These are phyloP conservation scores for Synchytrium microbalum DNA, from an alignment of 371 early-diverging fungal genomes.

Conservation along the genomic window DNA sequence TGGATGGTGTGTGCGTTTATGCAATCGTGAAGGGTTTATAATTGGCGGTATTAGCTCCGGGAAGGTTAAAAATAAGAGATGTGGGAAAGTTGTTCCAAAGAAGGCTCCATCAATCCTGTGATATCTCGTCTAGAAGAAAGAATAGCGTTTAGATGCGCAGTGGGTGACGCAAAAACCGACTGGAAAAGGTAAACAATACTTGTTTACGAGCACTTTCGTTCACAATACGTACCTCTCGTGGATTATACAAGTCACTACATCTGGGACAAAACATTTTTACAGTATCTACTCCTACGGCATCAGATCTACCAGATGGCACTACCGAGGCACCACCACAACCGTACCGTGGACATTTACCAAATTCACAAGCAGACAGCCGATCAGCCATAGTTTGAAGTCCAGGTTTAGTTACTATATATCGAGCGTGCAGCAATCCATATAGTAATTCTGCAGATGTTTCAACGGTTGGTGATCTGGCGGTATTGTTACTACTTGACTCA, in stretches of 20 bases:
- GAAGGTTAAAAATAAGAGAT: constrained; percentile 89
- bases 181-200: background rate
- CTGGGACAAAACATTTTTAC: constrained; percentile 90
- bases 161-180: background rate
- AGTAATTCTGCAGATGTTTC: constrained; percentile 42
- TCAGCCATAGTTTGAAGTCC: constrained; percentile 89
- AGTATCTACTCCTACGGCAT: constrained; percentile 68
- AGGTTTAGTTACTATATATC: constrained; percentile 80
- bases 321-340: constrained; percentile 77
- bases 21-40: constrained; percentile 2
- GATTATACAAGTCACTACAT: constrained; percentile 93
- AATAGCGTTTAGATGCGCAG: background rate
- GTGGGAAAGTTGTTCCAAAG: constrained; percentile 96
- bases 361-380: constrained; percentile 79
- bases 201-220: background rate
- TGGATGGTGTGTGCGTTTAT: constrained; percentile 9
- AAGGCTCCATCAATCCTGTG: constrained; percentile 88
- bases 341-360: constrained; percentile 92
- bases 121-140: constrained; percentile 25
- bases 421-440: constrained; percentile 89
- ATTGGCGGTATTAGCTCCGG: constrained; percentile 65
- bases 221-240: constrained; percentile 43
- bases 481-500: constrained; percentile 33
- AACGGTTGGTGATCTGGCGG: constrained; percentile 6
- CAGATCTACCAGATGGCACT: constrained; percentile 86